Conservation (phyloP, 805 yeast genomes). For the Monosporozyma siamensis region DNA sequence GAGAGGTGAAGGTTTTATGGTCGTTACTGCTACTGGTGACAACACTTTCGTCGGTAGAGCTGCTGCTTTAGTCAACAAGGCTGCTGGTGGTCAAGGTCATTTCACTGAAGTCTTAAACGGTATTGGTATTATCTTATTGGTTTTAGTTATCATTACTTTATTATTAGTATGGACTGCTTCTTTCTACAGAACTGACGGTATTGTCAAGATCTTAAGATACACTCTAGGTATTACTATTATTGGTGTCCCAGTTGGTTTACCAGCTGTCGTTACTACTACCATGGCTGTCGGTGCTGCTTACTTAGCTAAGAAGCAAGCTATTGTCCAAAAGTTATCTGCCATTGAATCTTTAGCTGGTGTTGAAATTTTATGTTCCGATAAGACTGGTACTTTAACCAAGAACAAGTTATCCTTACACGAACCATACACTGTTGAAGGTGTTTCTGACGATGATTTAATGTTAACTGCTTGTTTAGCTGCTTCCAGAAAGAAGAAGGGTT, state of each 20-base stretch:
- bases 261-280: constrained; percentile 96
- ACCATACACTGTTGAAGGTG: constrained; percentile 97
- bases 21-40: constrained; percentile 93
- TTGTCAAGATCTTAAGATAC: constrained; percentile 83
- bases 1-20: constrained; percentile 91
- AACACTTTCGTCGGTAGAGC: constrained; percentile 95
- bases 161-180: constrained; percentile 86
- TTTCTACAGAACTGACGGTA: constrained; percentile 85
- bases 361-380: constrained; percentile 94
- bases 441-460: constrained; percentile 91
- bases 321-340: constrained; percentile 93
- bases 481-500: constrained; percentile 95
- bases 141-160: constrained; percentile 78
- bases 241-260: constrained; percentile 98
- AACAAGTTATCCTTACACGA: constrained; percentile 92
- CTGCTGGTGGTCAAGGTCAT: constrained; percentile 88
- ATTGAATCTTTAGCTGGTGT: constrained; percentile 97
- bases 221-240: constrained; percentile 91
- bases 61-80: constrained; percentile 92
- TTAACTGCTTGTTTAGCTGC: constrained; percentile 97
- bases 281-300: constrained; percentile 99
- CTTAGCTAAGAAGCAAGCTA: constrained; percentile 94
- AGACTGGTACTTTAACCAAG: constrained; percentile 96
- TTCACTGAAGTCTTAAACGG: constrained; percentile 96
- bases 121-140: constrained; percentile 88